Conservation (phyloP, 257 asterid species). For the Agastache rugosa region DNA sequence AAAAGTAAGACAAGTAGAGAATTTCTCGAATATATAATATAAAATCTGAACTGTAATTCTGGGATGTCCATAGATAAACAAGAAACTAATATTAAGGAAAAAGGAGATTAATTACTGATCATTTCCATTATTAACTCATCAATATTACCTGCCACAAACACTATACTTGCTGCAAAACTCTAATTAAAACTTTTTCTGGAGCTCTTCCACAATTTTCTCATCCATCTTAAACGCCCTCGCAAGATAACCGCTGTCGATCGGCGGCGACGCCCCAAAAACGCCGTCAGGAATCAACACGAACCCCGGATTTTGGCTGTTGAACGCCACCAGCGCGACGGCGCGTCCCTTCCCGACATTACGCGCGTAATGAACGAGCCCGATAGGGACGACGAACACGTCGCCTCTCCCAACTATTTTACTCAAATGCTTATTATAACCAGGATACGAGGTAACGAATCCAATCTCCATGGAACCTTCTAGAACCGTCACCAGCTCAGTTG, state of each 20-base stretch:
- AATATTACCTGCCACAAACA: no score
- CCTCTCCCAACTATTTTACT: constrained; percentile 39
- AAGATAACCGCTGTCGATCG: background rate
- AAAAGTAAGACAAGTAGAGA: no score
- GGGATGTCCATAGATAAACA: no score
- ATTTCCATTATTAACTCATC: no score
- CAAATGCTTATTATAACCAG: constrained; percentile 26
- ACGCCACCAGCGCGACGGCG: constrained; percentile 12
- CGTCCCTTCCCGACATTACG: constrained; percentile 34
- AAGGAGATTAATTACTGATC: no score
- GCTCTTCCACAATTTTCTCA: constrained; percentile 9
- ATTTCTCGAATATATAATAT: no score
- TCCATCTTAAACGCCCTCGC: constrained; percentile 12
- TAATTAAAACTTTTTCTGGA: constrained; percentile 14
- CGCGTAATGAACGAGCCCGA: constrained; percentile 45
- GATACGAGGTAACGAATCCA: constrained; percentile 45
- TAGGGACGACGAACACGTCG: constrained; percentile 38
- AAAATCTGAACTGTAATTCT: no score
- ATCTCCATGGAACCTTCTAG: constrained; percentile 45
- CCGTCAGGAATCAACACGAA: background rate
- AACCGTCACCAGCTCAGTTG: constrained; percentile 39
- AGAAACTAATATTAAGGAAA: no score
- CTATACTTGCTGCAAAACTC: no score
- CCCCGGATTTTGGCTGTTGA: constrained; percentile 45
- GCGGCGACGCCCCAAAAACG: background rate